Evolutionary conservation across 75 land plant genomes (phyloP), one percentile per base, ranked within the genome.

Genomic region (Sequoia sempervirens): DNA sequence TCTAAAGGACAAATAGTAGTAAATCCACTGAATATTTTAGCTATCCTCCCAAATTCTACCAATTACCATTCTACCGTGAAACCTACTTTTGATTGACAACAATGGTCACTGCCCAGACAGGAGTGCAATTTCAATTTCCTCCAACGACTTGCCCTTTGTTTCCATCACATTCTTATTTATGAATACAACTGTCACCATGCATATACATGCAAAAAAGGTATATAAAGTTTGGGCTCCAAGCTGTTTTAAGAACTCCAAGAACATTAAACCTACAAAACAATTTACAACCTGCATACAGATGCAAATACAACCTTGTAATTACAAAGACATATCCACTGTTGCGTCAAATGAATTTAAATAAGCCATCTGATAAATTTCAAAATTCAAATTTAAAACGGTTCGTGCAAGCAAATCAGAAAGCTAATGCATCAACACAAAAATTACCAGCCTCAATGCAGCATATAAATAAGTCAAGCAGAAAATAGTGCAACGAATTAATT

Each of bases 71-170:
- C 78, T 75, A 40, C 10, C 12, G 23, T 78, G 47, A 38, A n/a
- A 43, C 32, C 10, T 5, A n/a, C 8, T 23, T 61, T 75, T 36
- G 40, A 17, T 75, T 8, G 23, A 64, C 45, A 37, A 20, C 15
- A 56, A n/a, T 78, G 46, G 11, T 78, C 52, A 78, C 32, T 78
- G 47, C 30, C 32, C 45, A 28, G 89, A 84, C 10, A 93, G 85
- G 53, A 93, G 93, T 5, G 93, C 87, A 38, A 90, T 90, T 81
- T 97, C 97, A 43, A 97, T 97, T 90, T 97, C 99, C 84, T 97
- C 96, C 76, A 97, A 86, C 1, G 98, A 87, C 85, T 88, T 92
- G 23, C 99, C 99, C 84, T 92, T 95, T 23, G 99, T 97, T 84
- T 97, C 99, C 80, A 95, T 56, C 5, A 95, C 92, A 84, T 90